Evolutionary conservation across 768 basidiomycete genomes (phyloP).

Genomic region (Cystobasidium ongulense): DNA sequence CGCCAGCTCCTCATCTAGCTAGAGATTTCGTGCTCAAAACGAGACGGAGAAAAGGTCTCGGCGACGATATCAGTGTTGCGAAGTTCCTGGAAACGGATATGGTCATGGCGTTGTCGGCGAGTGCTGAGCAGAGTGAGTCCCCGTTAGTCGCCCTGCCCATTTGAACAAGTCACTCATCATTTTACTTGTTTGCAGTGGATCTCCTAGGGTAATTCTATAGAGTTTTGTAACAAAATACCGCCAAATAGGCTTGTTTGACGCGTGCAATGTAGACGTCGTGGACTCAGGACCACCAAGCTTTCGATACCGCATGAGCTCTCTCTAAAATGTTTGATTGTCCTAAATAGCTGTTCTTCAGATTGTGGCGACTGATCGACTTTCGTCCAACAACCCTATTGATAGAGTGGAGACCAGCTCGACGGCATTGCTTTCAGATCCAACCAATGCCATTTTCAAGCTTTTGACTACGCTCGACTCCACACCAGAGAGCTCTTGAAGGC

Average conservation of each 20-base stretch:
- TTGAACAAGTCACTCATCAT: neutral
- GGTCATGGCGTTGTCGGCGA: conserved; percentile 18
- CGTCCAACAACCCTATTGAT: too few species aligned
- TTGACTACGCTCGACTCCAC: too few species aligned
- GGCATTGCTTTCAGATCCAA: too few species aligned
- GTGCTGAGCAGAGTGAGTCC: conserved; percentile 23
- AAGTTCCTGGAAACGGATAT: conserved; percentile 32
- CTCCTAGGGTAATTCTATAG: conserved; percentile 8
- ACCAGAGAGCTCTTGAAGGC: too few species aligned
- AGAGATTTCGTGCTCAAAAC: conserved; percentile 94
- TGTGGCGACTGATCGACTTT: too few species aligned
- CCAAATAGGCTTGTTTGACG: neutral
- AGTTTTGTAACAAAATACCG: neutral
- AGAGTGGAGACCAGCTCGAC: too few species aligned
- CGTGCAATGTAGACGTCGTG: neutral
- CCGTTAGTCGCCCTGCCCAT: neutral
- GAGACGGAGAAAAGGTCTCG: conserved; percentile 73
- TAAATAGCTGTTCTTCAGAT: too few species aligned
- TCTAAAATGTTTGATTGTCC: too few species aligned
- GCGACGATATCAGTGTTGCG: conserved; percentile 32
- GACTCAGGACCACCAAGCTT: too few species aligned
- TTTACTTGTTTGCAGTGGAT: conserved; percentile 24
- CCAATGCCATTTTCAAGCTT: too few species aligned
- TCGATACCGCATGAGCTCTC: too few species aligned
- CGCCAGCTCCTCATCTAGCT: conserved; percentile 88